phyloP scores from a whole-genome alignment of 2,329 filamentous ascomycete genomes.

The Davidsoniella australis region DNA sequence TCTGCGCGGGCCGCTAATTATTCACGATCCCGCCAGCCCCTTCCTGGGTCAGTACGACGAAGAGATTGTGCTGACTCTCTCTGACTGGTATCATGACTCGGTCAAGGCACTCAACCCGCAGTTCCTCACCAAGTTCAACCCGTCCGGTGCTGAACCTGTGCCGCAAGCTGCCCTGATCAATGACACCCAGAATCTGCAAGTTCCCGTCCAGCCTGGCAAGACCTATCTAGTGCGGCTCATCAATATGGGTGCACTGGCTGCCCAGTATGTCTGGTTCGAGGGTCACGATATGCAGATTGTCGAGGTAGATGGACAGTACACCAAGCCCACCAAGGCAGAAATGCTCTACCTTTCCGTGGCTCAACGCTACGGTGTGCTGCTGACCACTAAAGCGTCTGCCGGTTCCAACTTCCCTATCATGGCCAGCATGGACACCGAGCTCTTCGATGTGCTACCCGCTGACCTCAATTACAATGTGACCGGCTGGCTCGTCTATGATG shows the following conservation, averaged over 20 bases:
- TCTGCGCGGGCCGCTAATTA: slow-evolving; percentile 43
- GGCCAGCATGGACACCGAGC: slow-evolving; percentile 44
- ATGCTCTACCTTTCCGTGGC: slow-evolving; percentile 51
- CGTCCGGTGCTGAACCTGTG: slow-evolving; percentile 44
- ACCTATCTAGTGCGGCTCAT: slow-evolving; percentile 59
- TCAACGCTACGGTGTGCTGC: slow-evolving; percentile 45
- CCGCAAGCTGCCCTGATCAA: slow-evolving; percentile 55
- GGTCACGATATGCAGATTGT: slow-evolving; percentile 51
- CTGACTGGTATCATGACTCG: slow-evolving; percentile 53
- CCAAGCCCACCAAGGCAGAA: slow-evolving; percentile 38
- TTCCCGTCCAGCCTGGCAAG: slow-evolving; percentile 46
- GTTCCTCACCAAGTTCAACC: slow-evolving; percentile 38
- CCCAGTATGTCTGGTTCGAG: slow-evolving; percentile 50
- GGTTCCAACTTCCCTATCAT: slow-evolving; percentile 49
- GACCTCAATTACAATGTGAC: slow-evolving; percentile 52
- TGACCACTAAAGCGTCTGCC: slow-evolving; percentile 43
- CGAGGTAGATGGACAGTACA: slow-evolving; percentile 58
- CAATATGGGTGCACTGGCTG: slow-evolving; percentile 57
- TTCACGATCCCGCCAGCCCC: slow-evolving; percentile 45
- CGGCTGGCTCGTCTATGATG: slow-evolving; percentile 45
- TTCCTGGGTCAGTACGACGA: slow-evolving; percentile 41
- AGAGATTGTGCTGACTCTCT: slow-evolving; percentile 46
- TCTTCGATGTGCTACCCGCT: slow-evolving; percentile 53
- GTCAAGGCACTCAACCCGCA: slow-evolving; percentile 28
- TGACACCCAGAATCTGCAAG: slow-evolving; percentile 43